These are phyloP conservation scores for Isabelozyma gotoi DNA, from an alignment of 805 yeast genomes.

Conservation along the genomic window DNA sequence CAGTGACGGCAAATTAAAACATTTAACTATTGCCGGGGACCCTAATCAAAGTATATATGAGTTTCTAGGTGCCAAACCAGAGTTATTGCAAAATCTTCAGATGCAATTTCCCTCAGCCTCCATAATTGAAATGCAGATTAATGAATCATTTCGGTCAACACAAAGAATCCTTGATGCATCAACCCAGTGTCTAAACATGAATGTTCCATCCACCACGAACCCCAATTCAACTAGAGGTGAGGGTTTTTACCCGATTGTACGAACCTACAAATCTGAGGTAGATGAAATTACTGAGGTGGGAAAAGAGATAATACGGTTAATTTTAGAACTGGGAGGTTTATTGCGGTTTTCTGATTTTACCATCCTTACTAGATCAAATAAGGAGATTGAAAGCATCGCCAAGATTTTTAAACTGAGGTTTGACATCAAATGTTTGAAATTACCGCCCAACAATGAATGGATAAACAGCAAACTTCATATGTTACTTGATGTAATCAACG, in stretches of 20 bases:
- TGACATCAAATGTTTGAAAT: slow-evolving; percentile 43
- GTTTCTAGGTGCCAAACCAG: slow-evolving; percentile 55
- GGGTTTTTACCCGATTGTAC: slow-evolving; percentile 22
- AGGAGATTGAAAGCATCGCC: slow-evolving; percentile 41
- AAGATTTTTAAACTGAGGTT: slow-evolving; percentile 32
- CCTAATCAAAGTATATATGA: slow-evolving; percentile 68
- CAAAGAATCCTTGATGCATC: slow-evolving; percentile 50
- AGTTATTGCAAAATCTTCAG: slow-evolving; percentile 26
- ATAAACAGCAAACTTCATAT: slow-evolving; percentile 40
- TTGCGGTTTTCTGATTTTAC: slow-evolving; percentile 51
- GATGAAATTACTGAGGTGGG: slow-evolving; percentile 47
- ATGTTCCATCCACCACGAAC: not conserved
- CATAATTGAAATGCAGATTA: slow-evolving; percentile 33
- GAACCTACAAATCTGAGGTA: slow-evolving; percentile 10
- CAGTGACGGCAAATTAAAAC: slow-evolving; percentile 29
- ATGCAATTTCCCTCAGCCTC: slow-evolving; percentile 16
- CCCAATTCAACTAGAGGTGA: slow-evolving; percentile 15
- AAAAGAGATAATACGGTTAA: slow-evolving; percentile 43
- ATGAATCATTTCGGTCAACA: slow-evolving; percentile 60
- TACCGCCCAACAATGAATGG: slow-evolving; percentile 55
- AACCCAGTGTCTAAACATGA: not conserved
- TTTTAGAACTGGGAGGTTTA: slow-evolving; percentile 39
- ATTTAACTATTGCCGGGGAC: slow-evolving; percentile 70
- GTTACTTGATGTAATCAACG: slow-evolving; percentile 49
- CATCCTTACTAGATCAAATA: slow-evolving; percentile 52